Base-by-base conservation (phyloP, 2,329 filamentous ascomycete species). In the Phialophora expanda region DNA sequence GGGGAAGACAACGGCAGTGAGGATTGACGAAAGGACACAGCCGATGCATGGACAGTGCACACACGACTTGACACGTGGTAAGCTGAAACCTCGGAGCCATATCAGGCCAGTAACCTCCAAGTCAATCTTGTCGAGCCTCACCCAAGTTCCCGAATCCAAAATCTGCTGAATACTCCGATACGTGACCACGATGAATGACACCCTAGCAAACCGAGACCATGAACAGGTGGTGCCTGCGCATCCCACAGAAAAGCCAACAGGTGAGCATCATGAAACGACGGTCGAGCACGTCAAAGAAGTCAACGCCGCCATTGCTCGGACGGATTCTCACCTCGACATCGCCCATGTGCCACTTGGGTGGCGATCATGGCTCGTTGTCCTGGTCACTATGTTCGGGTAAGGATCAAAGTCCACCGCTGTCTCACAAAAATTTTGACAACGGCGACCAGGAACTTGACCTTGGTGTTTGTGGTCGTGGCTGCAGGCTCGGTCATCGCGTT, bases 401-500 rank as follows among this genome's bases (percentile, higher is more conserved):
- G 14, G 6, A 28, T 41, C n/a, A 14, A 28, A 1, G 7, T n/a
- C 22, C 2, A 22, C 28, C 7, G 26, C 6, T 14, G 4, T 57
- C 22, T 46, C 22, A 5, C 54, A n/a, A 8, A 7, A 5, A 0
- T 8, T 44, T 44, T 44, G 38, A 44, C 7, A 50, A 44, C 17
- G 4, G n/a, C 34, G 26, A 26, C 1, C 26, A 59, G 77, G 5
- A 80, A 85, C 66, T 80, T 84, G 77, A 77, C 83, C 1, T 84
- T 86, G 66, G 82, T 85, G 5, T 86, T 84, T 63, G 84, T 86
- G 2, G 83, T 85, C 3, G 81, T 83, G 0, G 84, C 84, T 4
- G 84, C 84, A 5, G 83, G 84, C 1, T 84, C 82, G 0, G 83
- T 86, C 11, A 82, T 86, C 58, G 81, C 83, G 0, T 87, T 86